Evolutionary conservation across 495 filamentous ascomycete species (phyloP), one percentile per base, ranked within the genome.

Genomic region (Zalerion maritima): DNA sequence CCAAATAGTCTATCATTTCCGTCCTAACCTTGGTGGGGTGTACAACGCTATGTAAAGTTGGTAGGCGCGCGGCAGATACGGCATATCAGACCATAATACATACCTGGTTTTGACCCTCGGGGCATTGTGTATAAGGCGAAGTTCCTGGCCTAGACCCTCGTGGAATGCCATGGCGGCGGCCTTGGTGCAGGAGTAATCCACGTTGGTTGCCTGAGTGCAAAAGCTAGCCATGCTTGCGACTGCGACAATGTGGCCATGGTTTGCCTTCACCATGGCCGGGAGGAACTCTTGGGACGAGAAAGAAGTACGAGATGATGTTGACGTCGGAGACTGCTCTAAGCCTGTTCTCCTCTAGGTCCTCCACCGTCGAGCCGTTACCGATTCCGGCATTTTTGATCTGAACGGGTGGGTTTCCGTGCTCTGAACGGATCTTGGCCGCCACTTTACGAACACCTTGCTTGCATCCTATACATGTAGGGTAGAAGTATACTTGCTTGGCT

Each of bases 321-420:
- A 75, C 64, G 37, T 64, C 61, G 38, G 71, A 73, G 25, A 64
- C 61, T 18, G 52, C 54, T 5, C 56, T 45, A 19, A 75, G 60
- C 13, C 54, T 38, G 14, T 46, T 43, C 36, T 64, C 58, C 5
- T 60, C 32, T 19, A 58, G 51, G 0, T 63, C 49, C 4, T 74
- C 54, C 23, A 75, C 64, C 3, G 51, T 46, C 10, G 50, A 48
- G 10, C 58, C 50, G 18, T 52, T 46, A 18, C 52, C 58, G 16
- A 75, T 54, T 18, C 69, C 69, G 8, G 72, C 71, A 32, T 77
- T 77, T 56, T 75, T 75, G 40, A 75, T 46, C 24, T 75, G 49
- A 8, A 77, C 61, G 0, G 60, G 62, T 59, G 7, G 68, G 60
- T 22, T 62, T 46, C 34, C 70, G 18, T 61, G 52, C 3, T 56